Evolutionary conservation across 2,329 filamentous ascomycete species (phyloP), one percentile per base, ranked within the genome.

Genomic region (Plectosphaerella sp.): DNA sequence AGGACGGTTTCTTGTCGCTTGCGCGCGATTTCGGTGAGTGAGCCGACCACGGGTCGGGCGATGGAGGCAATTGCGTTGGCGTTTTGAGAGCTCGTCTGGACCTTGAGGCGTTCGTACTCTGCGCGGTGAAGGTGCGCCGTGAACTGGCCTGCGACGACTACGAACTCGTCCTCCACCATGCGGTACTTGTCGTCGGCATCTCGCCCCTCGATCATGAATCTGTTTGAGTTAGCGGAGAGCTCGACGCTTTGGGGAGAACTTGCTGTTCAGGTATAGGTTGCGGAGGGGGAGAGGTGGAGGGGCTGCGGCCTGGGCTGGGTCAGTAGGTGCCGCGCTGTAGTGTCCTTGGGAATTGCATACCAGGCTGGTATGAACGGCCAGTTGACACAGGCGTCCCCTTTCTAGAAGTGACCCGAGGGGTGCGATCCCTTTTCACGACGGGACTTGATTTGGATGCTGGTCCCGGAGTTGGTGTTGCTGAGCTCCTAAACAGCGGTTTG

Each of bases 91-190:
- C 73, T 79, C 4, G 83, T 80, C 36, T 74, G 70, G 35, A 72
- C 70, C 65, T 87, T 87, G 45, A 89, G 77, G 4, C 85, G 79
- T 53, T 83, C 76, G 64, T 93, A 93, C 66, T 91, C 88, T 15
- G 84, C 87, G n/a, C 84, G 80, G 63, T 92, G 88, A 2, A 93
- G 77, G 65, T 91, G 88, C 5, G 79, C 78, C 0, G 89, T 93
- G 67, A 89, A 93, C 3, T 75, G 71, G 49, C 83, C 80, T 0
- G 89, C 89, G 0, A 84, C 80, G 15, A 78, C 71, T 18, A 87
- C 70, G 57, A 94, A 83, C 59, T 93, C 89, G 60, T 94, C 89
- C 66, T 93, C 89, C 0, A 94, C 89, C 87, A 93, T 92, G 61
- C 88, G 85, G 67, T 83, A 93, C 51, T 71, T 72, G 63, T 92